A percentile compares a stretch with the other conserved stretches of the same genome.
These are phyloP conservation scores for Emergomyces africanus DNA, from an alignment of 2,329 filamentous ascomycete species.

Conservation along the genomic window DNA sequence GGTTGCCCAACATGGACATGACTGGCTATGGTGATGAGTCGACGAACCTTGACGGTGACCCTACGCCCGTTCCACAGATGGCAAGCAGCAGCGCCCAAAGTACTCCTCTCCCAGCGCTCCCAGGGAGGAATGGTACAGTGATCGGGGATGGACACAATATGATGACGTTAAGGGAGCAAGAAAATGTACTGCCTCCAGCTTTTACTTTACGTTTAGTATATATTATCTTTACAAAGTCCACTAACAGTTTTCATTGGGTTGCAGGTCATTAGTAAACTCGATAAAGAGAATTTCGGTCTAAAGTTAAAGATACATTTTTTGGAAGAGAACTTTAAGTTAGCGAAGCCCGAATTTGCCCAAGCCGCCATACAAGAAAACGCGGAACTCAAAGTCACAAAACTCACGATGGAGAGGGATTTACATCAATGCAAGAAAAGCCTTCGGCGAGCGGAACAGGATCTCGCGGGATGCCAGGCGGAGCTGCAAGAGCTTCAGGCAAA, in stretches of 20 bases:
- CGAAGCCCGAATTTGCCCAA: conserved; percentile 81
- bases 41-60: conserved; percentile 47
- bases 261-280: conserved; percentile 74
- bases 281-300: conserved; percentile 95
- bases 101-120: conserved; percentile 63
- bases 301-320: conserved; percentile 97
- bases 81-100: conserved; percentile 69
- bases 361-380: conserved; percentile 87
- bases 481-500: conserved; percentile 73
- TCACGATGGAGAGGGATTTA: conserved; percentile 80
- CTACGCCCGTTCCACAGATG: conserved; percentile 62
- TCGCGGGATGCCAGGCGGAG: conserved; percentile 72
- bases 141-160: conserved; percentile 72
- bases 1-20: conserved; percentile 59
- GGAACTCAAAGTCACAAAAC: conserved; percentile 83
- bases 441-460: conserved; percentile 66
- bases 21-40: conserved; percentile 55
- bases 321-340: conserved; percentile 76
- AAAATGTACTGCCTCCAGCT: conserved; percentile 36
- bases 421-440: conserved; percentile 77
- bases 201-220: conserved; percentile 8
- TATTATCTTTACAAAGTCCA: neutral
- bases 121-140: conserved; percentile 53
- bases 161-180: conserved; percentile 83
- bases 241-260: conserved; percentile 2